Evolutionary conservation across 1,284 basidiomycete genomes (phyloP).

Genomic region (Agaricales sp.): DNA sequence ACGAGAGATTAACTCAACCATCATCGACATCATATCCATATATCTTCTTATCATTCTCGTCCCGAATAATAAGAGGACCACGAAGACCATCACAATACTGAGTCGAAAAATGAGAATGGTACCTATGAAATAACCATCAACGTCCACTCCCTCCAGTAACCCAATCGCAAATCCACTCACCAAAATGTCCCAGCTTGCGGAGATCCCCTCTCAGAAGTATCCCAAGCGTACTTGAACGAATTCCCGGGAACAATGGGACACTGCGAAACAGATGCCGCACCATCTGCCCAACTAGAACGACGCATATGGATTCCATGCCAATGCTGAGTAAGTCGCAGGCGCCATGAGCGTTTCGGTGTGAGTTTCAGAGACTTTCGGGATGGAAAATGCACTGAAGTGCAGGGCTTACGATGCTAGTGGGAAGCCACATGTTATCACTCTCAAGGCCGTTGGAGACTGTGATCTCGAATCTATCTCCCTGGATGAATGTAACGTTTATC

Average conservation of each 20-base stretch:
- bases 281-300: conserved; percentile 8
- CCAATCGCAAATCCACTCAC: not conserved
- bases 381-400: too few relatives aligned
- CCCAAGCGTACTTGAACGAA: conserved; percentile 14
- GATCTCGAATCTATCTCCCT: conserved; percentile 1
- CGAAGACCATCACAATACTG: conserved; percentile 32
- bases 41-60: conserved; percentile 11
- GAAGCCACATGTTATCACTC: not conserved
- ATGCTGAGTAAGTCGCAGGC: not conserved
- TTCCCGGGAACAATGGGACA: conserved; percentile 9
- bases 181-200: not conserved
- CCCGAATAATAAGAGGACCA: conserved; percentile 20
- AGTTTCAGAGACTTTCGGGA: too few relatives aligned
- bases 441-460: not conserved
- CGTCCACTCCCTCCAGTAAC: not conserved
- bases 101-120: conserved; percentile 17
- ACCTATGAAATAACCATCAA: conserved; percentile 16
- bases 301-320: conserved; percentile 1
- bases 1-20: not conserved
- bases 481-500: not conserved
- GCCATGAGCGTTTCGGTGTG: not conserved
- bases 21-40: not conserved
- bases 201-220: not conserved
- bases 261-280: conserved; percentile 16
- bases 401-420: not conserved